phyloP scores from a whole-genome alignment of 331 rosid species.

The Prunus yedoensis region DNA sequence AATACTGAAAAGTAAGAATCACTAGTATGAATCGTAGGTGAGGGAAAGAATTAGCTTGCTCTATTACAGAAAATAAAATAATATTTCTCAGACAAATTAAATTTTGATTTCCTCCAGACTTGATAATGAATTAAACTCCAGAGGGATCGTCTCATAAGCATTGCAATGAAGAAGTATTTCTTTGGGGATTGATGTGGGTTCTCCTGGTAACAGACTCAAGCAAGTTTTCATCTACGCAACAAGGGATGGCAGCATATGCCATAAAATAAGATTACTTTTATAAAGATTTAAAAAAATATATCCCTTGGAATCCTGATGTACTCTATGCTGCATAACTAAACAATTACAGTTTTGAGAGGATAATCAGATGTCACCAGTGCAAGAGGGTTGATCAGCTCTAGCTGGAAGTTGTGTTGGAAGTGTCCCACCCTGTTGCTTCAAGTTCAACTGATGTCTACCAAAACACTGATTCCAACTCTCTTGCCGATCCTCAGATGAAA shows the following conservation, averaged over 20 bases:
- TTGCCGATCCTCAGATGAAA: conserved; percentile 43
- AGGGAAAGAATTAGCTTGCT: background rate
- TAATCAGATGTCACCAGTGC: conserved; percentile 51
- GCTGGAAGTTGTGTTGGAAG: conserved; percentile 90
- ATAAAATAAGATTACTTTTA: background rate
- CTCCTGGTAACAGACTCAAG: background rate
- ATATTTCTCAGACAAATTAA: background rate
- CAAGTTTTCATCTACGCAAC: background rate
- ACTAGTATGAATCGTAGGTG: background rate
- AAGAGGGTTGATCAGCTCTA: conserved; percentile 85
- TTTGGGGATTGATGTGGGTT: background rate
- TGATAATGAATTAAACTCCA: background rate
- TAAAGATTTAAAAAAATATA: background rate
- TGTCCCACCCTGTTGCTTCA: conserved; percentile 50
- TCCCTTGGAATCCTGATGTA: background rate
- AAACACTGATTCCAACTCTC: conserved; percentile 63
- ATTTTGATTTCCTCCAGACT: background rate
- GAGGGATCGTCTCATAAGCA: background rate
- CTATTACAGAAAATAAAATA: background rate
- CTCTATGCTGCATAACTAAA: background rate
- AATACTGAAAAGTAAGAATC: background rate
- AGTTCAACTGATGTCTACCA: conserved; percentile 50
- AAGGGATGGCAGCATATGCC: background rate
- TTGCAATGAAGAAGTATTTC: background rate
- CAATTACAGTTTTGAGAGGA: background rate